Evolutionary conservation across 2,329 filamentous ascomycete species (phyloP).

Genomic region (Zalaria sp.): DNA sequence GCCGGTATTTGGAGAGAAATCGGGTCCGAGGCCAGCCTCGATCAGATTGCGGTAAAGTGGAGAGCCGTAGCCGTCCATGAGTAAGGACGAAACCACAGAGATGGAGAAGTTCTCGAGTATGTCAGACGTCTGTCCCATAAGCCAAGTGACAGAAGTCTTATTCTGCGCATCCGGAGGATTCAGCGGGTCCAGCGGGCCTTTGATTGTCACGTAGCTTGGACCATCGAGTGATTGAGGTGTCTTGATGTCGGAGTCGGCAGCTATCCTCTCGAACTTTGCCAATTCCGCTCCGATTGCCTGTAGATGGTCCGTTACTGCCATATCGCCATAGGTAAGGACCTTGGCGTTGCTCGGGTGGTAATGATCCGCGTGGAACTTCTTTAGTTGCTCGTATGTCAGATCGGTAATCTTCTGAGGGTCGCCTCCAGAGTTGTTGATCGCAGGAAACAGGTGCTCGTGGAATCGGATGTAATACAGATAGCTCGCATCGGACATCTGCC

Average conservation of each 20-base stretch:
- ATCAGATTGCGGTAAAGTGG: conserved; percentile 82
- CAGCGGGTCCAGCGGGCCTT: conserved; percentile 75
- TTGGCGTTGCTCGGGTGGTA: conserved; percentile 98
- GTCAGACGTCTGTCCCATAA: conserved; percentile 70
- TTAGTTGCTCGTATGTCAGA: conserved; percentile 79
- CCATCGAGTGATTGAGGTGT: conserved; percentile 59
- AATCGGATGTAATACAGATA: conserved; percentile 95
- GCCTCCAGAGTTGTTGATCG: conserved; percentile 90
- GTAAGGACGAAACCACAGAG: conserved; percentile 63
- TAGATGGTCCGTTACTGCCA: conserved; percentile 71
- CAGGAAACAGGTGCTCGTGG: conserved; percentile 86
- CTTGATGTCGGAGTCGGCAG: conserved; percentile 60
- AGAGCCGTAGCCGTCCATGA: conserved; percentile 91
- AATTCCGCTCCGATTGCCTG: conserved; percentile 65
- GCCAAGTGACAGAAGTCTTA: conserved; percentile 90
- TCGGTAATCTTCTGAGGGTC: conserved; percentile 95
- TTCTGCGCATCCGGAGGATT: conserved; percentile 75
- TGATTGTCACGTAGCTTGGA: conserved; percentile 54
- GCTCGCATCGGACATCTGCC: conserved; percentile 92
- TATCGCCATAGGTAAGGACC: conserved; percentile 87
- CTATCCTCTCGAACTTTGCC: conserved; percentile 55
- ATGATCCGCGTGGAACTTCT: conserved; percentile 77
- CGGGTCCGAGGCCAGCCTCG: conserved; percentile 77
- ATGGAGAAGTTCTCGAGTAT: conserved; percentile 81
- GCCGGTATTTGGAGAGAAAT: conserved; percentile 89